Evolutionary conservation across 176 grass and related monocot genomes (phyloP), one percentile per base, ranked within the genome.

Genomic region (Lolium perenne): DNA sequence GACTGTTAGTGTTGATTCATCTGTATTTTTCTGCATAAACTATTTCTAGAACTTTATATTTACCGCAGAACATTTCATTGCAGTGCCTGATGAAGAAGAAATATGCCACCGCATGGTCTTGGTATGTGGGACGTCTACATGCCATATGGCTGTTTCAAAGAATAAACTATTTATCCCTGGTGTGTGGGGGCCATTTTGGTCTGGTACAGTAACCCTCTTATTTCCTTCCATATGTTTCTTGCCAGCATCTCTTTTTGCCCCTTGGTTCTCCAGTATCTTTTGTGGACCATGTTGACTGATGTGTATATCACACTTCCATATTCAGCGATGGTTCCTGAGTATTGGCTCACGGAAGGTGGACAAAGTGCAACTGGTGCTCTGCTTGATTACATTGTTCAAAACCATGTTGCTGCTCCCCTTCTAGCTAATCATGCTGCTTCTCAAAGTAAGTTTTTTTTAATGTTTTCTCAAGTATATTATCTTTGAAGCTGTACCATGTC

Each of bases 331-430:
- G 40, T 95, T 12, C 93, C 92, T 63, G 96, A 92, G 70, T 95
- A 92, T 63, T 98, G 96, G 96, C 90, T 95, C 78, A 98, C 93
- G 45, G 91, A 95, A 90, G 94, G 96, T 78, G 96, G 96, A 38
- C 96, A 98, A 92, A 98, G 92, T 92, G 96, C 96, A 89, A 98
- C 93, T 47, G 96, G 93, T 54, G 96, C 93, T 78, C 88, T 98
- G 71, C 82, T 95, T 41, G 93, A 98, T 92, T 83, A 94, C 84
- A 88, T 94, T 84, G 76, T 90, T 66, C 84, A 94, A 87, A 95
- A 89, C 76, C 93, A 98, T 92, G 77, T 80, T 55, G 96, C 90
- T 23, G 82, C 91, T 84, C 90, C 96, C 83, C 91, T 94, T 86
- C 85, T 98, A 78, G 87, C 92, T 56, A 95, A 98, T 75, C 93